These are phyloP conservation scores for Solanum chacoense DNA, from an alignment of 305 asterid genomes.

Conservation along the genomic window DNA sequence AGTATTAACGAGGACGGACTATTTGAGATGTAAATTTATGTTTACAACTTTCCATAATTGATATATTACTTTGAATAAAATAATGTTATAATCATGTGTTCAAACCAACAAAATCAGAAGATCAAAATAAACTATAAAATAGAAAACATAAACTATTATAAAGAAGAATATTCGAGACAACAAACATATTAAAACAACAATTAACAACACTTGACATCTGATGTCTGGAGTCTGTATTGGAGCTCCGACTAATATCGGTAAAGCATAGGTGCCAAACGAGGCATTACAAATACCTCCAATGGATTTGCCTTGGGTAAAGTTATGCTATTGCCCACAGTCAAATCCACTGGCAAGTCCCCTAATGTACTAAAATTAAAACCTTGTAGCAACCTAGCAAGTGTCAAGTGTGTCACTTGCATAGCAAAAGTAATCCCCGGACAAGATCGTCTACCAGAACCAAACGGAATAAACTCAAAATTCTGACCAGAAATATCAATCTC, in stretches of 20 bases:
- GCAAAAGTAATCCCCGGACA: slow-evolving; percentile 32
- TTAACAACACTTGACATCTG: not conserved
- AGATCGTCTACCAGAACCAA: slow-evolving; percentile 26
- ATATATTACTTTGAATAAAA: not conserved
- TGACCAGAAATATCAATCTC: slow-evolving; percentile 9
- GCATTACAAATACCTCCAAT: slow-evolving; percentile 17
- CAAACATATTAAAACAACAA: not conserved
- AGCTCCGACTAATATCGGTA: not conserved
- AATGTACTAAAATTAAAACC: slow-evolving; percentile 23
- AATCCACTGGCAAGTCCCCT: slow-evolving; percentile 16
- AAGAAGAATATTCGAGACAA: too few species aligned
- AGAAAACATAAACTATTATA: not conserved
- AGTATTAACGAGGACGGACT: not conserved
- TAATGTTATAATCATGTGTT: not conserved
- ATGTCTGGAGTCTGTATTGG: not conserved
- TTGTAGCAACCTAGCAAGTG: slow-evolving; percentile 30
- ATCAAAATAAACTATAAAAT: not conserved
- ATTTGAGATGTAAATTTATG: not conserved
- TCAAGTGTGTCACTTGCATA: slow-evolving; percentile 13
- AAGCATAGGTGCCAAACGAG: slow-evolving; percentile 13
- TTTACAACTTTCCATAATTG: not conserved
- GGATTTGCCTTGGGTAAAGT: slow-evolving; percentile 36
- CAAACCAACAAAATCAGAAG: not conserved
- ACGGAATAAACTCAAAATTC: slow-evolving; percentile 8
- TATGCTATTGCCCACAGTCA: slow-evolving; percentile 37